These are phyloP conservation scores for Zygotorulaspora florentina DNA, from an alignment of 805 yeast genomes.

Conservation along the genomic window DNA sequence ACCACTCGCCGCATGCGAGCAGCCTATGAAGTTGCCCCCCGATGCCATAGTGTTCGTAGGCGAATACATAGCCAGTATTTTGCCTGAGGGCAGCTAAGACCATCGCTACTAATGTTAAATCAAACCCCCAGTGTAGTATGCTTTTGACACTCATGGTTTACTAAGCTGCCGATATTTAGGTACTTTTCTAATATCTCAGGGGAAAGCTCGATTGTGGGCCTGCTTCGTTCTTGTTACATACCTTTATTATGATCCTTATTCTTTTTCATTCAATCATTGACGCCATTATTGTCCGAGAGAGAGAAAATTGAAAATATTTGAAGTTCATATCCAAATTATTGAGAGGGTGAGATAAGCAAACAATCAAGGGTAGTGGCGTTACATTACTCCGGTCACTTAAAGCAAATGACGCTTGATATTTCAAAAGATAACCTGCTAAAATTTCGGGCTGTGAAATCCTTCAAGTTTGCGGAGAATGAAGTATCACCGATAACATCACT, in stretches of 20 bases:
- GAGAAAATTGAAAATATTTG: not conserved
- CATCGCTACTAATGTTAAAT: constrained; percentile 73
- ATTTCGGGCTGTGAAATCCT: constrained; percentile 45
- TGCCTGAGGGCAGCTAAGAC: constrained; percentile 81
- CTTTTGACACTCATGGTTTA: constrained; percentile 16
- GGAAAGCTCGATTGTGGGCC: not conserved
- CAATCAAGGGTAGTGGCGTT: not conserved
- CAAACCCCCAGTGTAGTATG: constrained; percentile 64
- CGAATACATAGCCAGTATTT: constrained; percentile 65
- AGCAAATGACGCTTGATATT: constrained; percentile 22
- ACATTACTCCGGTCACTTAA: no score
- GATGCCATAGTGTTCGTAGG: constrained; percentile 35
- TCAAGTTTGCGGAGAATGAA: constrained; percentile 44
- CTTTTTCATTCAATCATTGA: not conserved
- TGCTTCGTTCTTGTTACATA: not conserved
- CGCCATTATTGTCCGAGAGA: not conserved
- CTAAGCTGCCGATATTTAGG: no score
- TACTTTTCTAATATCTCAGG: not conserved
- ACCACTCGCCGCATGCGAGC: constrained; percentile 56
- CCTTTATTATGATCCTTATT: not conserved
- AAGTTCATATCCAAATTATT: no score
- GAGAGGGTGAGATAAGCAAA: not conserved
- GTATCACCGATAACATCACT: constrained; percentile 60
- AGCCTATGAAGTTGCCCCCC: constrained; percentile 50
- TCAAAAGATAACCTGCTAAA: constrained; percentile 27